Conservation (phyloP, 306 rosid genomes). For the Ammopiptanthus mongolicus region DNA sequence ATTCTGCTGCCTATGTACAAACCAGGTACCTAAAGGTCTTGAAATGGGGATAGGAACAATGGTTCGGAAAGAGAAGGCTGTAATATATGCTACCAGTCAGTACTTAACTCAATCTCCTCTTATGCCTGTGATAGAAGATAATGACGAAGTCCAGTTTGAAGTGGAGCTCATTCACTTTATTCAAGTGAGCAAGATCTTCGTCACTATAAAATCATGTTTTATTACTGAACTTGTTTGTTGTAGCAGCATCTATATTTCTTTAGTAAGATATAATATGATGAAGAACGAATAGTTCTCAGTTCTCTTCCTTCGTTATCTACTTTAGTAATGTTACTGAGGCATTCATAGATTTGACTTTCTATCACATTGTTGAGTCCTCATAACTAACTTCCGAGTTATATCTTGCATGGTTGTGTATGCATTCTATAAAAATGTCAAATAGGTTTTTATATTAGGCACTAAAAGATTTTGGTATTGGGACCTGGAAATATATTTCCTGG, state of each 20-base stretch:
- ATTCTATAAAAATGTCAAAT: not conserved
- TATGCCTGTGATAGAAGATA: slow-evolving; percentile 56
- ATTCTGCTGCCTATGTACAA: slow-evolving; percentile 12
- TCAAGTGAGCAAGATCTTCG: slow-evolving; percentile 60
- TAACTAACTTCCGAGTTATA: not conserved
- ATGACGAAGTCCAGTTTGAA: slow-evolving; percentile 80
- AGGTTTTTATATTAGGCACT: not conserved
- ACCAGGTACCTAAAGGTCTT: slow-evolving; percentile 93
- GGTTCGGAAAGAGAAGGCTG: slow-evolving; percentile 85
- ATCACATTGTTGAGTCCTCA: not conserved
- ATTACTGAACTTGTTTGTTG: slow-evolving; percentile 11
- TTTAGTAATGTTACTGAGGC: not conserved
- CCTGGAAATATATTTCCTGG: slow-evolving; percentile 3
- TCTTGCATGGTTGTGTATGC: not conserved
- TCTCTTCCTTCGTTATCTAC: slow-evolving; percentile 2
- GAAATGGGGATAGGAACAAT: slow-evolving; percentile 95
- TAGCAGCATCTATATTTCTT: not conserved
- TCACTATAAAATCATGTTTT: not conserved
- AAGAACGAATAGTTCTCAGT: not conserved
- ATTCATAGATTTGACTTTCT: slow-evolving; percentile 5
- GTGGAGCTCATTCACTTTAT: slow-evolving; percentile 91
- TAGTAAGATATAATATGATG: not conserved
- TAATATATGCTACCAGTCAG: slow-evolving; percentile 62
- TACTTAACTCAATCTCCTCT: slow-evolving; percentile 72
- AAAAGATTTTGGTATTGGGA: not conserved